phyloP scores from a whole-genome alignment of 139 green algal genomes.

The Chlamydomonas sphaeroides region DNA sequence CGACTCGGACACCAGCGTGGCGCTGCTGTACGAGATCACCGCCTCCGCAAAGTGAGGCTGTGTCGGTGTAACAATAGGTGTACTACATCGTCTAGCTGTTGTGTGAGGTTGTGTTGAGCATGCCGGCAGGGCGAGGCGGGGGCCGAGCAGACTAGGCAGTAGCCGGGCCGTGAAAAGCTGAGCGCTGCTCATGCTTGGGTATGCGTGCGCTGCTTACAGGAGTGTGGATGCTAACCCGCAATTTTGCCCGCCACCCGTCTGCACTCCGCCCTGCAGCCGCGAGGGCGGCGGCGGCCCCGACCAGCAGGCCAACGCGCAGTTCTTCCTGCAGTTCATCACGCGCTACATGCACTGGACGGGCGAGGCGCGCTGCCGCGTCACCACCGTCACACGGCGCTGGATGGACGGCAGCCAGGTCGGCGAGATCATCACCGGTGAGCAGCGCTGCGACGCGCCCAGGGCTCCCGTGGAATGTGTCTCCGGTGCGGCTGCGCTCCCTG shows the following conservation, averaged over 20 bases:
- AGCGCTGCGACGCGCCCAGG: no score
- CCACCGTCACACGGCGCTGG: slow-evolving; percentile 92
- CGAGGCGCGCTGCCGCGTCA: slow-evolving; percentile 84
- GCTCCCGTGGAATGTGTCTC: no score
- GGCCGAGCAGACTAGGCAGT: no score
- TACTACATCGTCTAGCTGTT: not conserved
- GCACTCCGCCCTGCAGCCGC: no score
- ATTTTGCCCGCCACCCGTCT: no score
- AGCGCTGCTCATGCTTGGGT: no score
- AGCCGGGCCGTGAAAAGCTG: no score
- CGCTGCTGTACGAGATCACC: slow-evolving; percentile 87
- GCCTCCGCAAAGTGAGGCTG: slow-evolving; percentile 45
- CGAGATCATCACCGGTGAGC: slow-evolving; percentile 79
- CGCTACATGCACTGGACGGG: slow-evolving; percentile 82
- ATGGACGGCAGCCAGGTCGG: slow-evolving; percentile 70
- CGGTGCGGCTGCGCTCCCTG: no score
- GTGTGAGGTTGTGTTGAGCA: no score
- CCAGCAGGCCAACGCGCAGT: slow-evolving; percentile 63
- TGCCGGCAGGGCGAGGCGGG: no score
- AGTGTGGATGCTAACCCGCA: no score
- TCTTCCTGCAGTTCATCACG: slow-evolving; percentile 97
- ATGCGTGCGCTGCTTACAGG: no score
- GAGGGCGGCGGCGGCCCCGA: slow-evolving; percentile 18
- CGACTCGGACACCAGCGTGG: slow-evolving; percentile 80
- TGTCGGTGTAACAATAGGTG: not conserved